Evolutionary conservation across 495 filamentous ascomycete species (phyloP).

Genomic region (Trypethelium eluteriae): DNA sequence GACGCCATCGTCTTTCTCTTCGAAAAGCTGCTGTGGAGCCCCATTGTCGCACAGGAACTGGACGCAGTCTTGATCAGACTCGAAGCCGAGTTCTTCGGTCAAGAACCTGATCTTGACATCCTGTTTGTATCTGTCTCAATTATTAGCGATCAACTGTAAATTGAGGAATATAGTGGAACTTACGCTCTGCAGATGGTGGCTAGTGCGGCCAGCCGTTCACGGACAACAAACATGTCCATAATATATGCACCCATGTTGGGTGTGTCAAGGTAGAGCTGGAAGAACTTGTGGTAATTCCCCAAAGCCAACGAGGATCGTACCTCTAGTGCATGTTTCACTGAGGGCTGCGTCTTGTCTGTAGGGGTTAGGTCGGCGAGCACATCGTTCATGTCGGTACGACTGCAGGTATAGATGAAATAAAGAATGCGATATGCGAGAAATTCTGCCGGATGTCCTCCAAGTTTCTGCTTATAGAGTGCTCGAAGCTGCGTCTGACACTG

Average conservation of each 20-base stretch:
- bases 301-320: conserved; percentile 86
- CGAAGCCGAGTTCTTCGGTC: conserved; percentile 91
- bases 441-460: conserved; percentile 85
- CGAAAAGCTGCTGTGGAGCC: conserved; percentile 60
- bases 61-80: conserved; percentile 80
- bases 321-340: conserved; percentile 84
- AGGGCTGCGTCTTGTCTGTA: conserved; percentile 77
- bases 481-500: conserved; percentile 98
- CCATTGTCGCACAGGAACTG: conserved; percentile 77
- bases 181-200: conserved; percentile 89
- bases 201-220: conserved; percentile 85
- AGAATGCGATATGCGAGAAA: conserved; percentile 99
- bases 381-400: conserved; percentile 96
- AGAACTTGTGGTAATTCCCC: conserved; percentile 95
- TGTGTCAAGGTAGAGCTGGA: conserved; percentile 85
- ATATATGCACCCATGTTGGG: conserved; percentile 98
- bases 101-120: conserved; percentile 84
- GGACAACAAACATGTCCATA: conserved; percentile 96
- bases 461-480: conserved; percentile 73
- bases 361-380: conserved; percentile 93
- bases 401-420: conserved; percentile 98
- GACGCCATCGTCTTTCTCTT: conserved; percentile 66
- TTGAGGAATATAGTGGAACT: conserved; percentile 39
- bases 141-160: conserved; percentile 33
- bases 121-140: conserved; percentile 66